Evolutionary conservation across 2,329 filamentous ascomycete species (phyloP).

Genomic region (Colletotrichum sp.): DNA sequence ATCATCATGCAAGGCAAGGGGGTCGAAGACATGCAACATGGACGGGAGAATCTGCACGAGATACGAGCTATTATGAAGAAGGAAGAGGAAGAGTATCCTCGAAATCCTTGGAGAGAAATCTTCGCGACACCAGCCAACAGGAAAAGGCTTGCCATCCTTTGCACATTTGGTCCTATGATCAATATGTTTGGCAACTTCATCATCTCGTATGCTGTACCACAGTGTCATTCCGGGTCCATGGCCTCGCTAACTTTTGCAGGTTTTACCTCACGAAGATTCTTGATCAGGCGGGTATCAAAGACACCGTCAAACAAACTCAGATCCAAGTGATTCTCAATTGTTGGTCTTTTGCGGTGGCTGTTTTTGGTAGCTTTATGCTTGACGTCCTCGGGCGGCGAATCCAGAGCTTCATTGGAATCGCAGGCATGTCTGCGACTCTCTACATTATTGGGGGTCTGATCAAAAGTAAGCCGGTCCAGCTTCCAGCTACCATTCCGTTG

Average conservation of each 20-base stretch:
- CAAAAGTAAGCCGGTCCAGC: constrained; percentile 21
- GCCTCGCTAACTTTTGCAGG: not conserved
- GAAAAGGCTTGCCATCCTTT: constrained; percentile 28
- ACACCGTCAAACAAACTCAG: constrained; percentile 28
- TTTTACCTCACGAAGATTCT: constrained; percentile 34
- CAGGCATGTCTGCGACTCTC: constrained; percentile 27
- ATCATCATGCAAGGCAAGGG: constrained; percentile 47
- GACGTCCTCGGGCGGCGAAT: constrained; percentile 36
- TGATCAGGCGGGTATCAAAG: constrained; percentile 32
- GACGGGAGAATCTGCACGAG: constrained; percentile 20
- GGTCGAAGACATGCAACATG: constrained; percentile 27
- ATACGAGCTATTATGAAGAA: constrained; percentile 27
- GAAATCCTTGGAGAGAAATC: constrained; percentile 31
- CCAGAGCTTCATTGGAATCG: constrained; percentile 30
- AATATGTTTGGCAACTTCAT: constrained; percentile 36
- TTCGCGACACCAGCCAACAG: constrained; percentile 28
- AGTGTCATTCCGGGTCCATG: not conserved
- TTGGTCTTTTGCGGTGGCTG: constrained; percentile 37
- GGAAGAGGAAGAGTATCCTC: constrained; percentile 28
- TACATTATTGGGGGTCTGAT: constrained; percentile 30
- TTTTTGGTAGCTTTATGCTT: constrained; percentile 36
- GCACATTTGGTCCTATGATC: constrained; percentile 29
- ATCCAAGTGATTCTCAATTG: constrained; percentile 40
- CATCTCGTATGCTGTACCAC: constrained; percentile 26
- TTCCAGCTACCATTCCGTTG: not conserved